Conservation (phyloP, 2,329 filamentous ascomycete species). For the Tricladium varicosporioides region DNA sequence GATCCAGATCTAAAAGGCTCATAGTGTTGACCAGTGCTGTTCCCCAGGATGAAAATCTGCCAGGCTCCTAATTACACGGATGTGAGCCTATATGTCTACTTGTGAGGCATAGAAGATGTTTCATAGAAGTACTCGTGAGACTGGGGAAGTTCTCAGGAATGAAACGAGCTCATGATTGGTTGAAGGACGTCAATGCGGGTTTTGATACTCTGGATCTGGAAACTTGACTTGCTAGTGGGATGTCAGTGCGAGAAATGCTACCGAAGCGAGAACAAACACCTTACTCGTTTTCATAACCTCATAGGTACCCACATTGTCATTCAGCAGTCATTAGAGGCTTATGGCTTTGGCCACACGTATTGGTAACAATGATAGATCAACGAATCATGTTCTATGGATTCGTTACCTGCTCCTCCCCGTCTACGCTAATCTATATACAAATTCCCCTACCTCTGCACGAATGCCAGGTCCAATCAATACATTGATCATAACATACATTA, state of each 20-base stretch:
- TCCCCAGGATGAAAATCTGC: neutral
- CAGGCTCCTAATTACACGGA: neutral
- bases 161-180: neutral
- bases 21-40: neutral
- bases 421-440: conserved; percentile 1
- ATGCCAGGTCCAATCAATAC: neutral
- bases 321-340: neutral
- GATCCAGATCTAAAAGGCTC: neutral
- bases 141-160: neutral
- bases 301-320: neutral
- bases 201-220: neutral
- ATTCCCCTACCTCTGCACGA: neutral
- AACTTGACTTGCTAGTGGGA: neutral
- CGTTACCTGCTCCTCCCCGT: neutral
- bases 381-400: neutral
- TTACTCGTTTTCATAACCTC: no score
- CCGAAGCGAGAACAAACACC: no score
- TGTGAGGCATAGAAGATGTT: neutral
- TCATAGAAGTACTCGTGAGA: conserved; percentile 4
- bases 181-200: neutral
- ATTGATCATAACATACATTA: conserved; percentile 24
- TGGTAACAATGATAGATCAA: neutral
- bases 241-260: no score
- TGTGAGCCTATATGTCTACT: conserved; percentile 1
- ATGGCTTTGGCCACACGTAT: neutral